phyloP scores from a whole-genome alignment of 1,284 basidiomycete species.

The Volvariella surrecta region DNA sequence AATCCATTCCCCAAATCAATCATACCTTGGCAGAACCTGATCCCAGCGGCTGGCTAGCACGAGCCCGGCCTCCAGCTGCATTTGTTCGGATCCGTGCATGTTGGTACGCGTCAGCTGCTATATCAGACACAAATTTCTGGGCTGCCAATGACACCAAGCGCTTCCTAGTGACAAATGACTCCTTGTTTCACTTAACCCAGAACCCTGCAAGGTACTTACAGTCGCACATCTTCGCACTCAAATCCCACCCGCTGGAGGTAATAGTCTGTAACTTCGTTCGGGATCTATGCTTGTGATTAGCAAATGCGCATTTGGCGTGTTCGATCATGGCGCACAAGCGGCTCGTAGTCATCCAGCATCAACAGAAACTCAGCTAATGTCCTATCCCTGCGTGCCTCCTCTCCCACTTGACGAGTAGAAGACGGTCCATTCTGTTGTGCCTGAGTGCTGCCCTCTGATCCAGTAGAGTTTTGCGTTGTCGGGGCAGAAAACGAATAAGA shows the following conservation, averaged over 20 bases:
- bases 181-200: slow-evolving; percentile 4
- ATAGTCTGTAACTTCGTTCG: slow-evolving; percentile 97
- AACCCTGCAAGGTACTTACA: slow-evolving; percentile 38
- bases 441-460: background rate
- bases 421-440: slow-evolving; percentile 19
- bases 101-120: slow-evolving; percentile 95
- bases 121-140: slow-evolving; percentile 97
- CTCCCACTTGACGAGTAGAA: slow-evolving; percentile 62
- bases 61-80: slow-evolving; percentile 58
- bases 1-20: background rate
- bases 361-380: slow-evolving; percentile 92
- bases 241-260: slow-evolving; percentile 96
- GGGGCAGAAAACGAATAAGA: slow-evolving; percentile 23
- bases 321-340: slow-evolving; percentile 56
- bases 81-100: slow-evolving; percentile 93
- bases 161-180: slow-evolving; percentile 49
- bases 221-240: slow-evolving; percentile 87
- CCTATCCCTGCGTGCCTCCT: slow-evolving; percentile 81
- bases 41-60: slow-evolving; percentile 48
- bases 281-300: slow-evolving; percentile 58
- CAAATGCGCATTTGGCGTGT: background rate
- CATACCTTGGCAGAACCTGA: slow-evolving; percentile 55
- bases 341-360: slow-evolving; percentile 96
- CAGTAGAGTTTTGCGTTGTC: slow-evolving; percentile 10
- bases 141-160: slow-evolving; percentile 91